Evolutionary conservation across 2,329 filamentous ascomycete genomes (phyloP).

Genomic region (Aureobasidium melanogenum): DNA sequence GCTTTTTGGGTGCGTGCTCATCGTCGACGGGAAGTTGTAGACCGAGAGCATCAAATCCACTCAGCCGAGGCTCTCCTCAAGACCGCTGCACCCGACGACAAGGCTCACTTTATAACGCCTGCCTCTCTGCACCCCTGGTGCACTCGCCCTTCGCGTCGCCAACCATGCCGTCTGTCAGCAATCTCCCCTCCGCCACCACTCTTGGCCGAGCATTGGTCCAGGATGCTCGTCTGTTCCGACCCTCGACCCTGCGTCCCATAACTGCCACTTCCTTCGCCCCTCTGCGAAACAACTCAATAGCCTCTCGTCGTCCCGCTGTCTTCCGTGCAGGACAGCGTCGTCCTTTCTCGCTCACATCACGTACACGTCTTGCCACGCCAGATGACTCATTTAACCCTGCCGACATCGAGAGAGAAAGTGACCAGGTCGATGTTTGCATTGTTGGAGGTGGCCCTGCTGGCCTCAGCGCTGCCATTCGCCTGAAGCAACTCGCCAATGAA

Average conservation of each 20-base stretch:
- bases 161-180: slow-evolving; percentile 1
- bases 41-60: background rate
- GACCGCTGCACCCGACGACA: background rate
- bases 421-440: slow-evolving; percentile 94
- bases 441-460: slow-evolving; percentile 93
- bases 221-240: slow-evolving; percentile 1
- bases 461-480: slow-evolving; percentile 80
- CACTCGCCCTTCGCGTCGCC: background rate
- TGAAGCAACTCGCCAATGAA: slow-evolving; percentile 93
- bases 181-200: background rate
- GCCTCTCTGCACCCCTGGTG: background rate
- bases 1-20: background rate
- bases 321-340: slow-evolving; percentile 28
- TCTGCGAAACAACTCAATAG: background rate
- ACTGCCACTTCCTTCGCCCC: slow-evolving; percentile 11
- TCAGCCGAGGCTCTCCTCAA: slow-evolving; percentile 7
- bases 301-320: slow-evolving; percentile 23
- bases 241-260: slow-evolving; percentile 9
- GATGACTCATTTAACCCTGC: slow-evolving; percentile 35
- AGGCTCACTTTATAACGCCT: background rate
- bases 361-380: slow-evolving; percentile 25
- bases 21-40: background rate
- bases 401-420: slow-evolving; percentile 73
- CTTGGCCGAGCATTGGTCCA: slow-evolving; percentile 3
- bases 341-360: slow-evolving; percentile 22